A percentile compares a stretch with the other conserved stretches of the same genome.
These are phyloP conservation scores for Penicillium steckii DNA, from an alignment of 495 filamentous ascomycete species.

Conservation along the genomic window DNA sequence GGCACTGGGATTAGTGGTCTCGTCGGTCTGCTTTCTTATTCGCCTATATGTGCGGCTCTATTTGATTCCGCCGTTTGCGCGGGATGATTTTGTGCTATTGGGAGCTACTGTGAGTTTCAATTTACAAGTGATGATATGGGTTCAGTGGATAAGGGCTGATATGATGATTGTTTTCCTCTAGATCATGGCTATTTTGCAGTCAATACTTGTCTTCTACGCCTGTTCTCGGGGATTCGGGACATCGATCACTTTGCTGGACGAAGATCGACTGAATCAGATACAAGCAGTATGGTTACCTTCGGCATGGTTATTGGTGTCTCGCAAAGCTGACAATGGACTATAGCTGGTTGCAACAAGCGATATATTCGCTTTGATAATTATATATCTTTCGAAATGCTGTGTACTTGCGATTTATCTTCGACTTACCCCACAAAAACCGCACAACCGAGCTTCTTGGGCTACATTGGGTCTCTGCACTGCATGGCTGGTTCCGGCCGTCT, in stretches of 20 bases:
- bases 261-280: constrained; percentile 25
- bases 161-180: constrained; percentile 3
- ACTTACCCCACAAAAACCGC: constrained; percentile 43
- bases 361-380: constrained; percentile 41
- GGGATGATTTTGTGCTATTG: constrained; percentile 40
- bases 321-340: constrained; percentile 1
- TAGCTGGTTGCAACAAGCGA: constrained; percentile 41
- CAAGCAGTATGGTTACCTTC: constrained; percentile 32
- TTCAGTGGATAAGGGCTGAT: background rate
- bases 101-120: constrained; percentile 34
- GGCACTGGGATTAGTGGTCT: constrained; percentile 48
- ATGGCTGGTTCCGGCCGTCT: constrained; percentile 35
- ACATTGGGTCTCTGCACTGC: constrained; percentile 34
- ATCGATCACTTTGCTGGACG: constrained; percentile 33
- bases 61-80: constrained; percentile 36
- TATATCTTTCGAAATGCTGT: constrained; percentile 49
- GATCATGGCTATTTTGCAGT: constrained; percentile 35
- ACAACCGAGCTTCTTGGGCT: constrained; percentile 36
- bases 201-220: constrained; percentile 34
- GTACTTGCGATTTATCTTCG: constrained; percentile 47
- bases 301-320: background rate
- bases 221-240: constrained; percentile 42
- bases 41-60: constrained; percentile 44
- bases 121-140: background rate
- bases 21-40: constrained; percentile 42